Conservation (phyloP, 352 stramenopile genomes). For the Phytopythium boreale region DNA sequence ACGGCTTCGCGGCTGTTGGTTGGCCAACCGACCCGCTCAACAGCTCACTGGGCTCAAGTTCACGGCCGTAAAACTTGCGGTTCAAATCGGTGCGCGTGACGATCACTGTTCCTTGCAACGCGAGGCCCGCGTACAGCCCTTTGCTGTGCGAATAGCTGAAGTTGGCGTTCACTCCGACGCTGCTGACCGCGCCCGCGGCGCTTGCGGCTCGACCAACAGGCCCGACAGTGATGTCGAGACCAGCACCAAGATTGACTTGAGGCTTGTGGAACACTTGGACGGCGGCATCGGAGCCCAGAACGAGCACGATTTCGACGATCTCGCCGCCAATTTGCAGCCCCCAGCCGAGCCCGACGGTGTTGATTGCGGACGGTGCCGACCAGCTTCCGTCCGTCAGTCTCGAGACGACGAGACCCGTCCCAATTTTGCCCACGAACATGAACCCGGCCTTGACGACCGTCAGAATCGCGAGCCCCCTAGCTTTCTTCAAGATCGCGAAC, state of each 20-base stretch:
- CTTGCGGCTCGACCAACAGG: slow-evolving; percentile 70
- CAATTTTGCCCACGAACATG: slow-evolving; percentile 55
- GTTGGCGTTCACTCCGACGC: slow-evolving; percentile 63
- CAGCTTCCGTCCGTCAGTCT: slow-evolving; percentile 67
- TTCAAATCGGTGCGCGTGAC: slow-evolving; percentile 81
- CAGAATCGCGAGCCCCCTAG: slow-evolving; percentile 51
- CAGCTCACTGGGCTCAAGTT: slow-evolving; percentile 42
- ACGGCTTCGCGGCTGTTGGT: slow-evolving; percentile 37
- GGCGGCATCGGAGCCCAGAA: slow-evolving; percentile 83
- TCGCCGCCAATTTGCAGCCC: slow-evolving; percentile 87
- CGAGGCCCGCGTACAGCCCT: slow-evolving; percentile 89
- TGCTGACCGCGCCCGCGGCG: slow-evolving; percentile 56
- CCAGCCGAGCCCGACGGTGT: slow-evolving; percentile 67
- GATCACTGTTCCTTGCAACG: slow-evolving; percentile 88
- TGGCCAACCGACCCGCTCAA: slow-evolving; percentile 37
- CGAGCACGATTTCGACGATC: slow-evolving; percentile 90
- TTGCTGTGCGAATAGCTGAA: slow-evolving; percentile 91
- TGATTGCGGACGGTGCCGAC: slow-evolving; percentile 89
- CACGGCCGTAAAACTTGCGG: slow-evolving; percentile 90
- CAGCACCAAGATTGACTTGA: slow-evolving; percentile 83
- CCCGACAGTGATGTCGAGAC: slow-evolving; percentile 83
- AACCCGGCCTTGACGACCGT: slow-evolving; percentile 56
- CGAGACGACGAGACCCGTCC: slow-evolving; percentile 79
- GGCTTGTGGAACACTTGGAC: slow-evolving; percentile 84
- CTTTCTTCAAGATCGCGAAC: slow-evolving; percentile 46